phyloP scores from a whole-genome alignment of 1,284 basidiomycete genomes.

The Takashimella koratensis region DNA sequence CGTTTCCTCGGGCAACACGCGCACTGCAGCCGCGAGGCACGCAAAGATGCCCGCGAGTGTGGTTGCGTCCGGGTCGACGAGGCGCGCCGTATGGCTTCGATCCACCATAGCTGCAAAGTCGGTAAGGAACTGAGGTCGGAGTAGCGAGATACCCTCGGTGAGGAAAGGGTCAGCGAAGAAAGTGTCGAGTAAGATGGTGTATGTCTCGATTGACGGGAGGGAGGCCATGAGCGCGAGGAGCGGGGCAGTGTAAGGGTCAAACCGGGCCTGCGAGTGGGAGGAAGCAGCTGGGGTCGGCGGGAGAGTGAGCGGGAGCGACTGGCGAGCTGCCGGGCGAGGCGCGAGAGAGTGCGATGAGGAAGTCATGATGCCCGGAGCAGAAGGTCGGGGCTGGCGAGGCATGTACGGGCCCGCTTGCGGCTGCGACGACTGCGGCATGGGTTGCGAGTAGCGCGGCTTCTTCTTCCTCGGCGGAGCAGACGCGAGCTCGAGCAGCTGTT shows the following conservation, averaged over 20 bases:
- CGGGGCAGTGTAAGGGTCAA: slow-evolving; percentile 32
- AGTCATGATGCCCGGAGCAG: not conserved
- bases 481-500: slow-evolving; percentile 36
- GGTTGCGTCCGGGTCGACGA: slow-evolving; percentile 40
- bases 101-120: slow-evolving; percentile 34
- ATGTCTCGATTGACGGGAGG: slow-evolving; percentile 35
- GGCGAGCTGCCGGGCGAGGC: not conserved
- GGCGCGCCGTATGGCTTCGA: slow-evolving; percentile 17
- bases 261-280: slow-evolving; percentile 6
- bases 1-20: slow-evolving; percentile 42
- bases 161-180: slow-evolving; percentile 45
- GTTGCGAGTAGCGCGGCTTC: slow-evolving; percentile 17
- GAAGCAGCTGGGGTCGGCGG: not conserved
- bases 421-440: too few relatives aligned
- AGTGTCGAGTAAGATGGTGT: slow-evolving; percentile 38
- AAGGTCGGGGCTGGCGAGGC: slow-evolving; percentile 2
- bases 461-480: slow-evolving; percentile 40
- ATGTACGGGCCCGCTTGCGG: not conserved
- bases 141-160: slow-evolving; percentile 41
- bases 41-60: slow-evolving; percentile 41
- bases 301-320: not conserved
- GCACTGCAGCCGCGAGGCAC: slow-evolving; percentile 33
- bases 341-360: not conserved
- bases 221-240: slow-evolving; percentile 30
- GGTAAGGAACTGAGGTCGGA: slow-evolving; percentile 36